Percentiles rank a stretch among this genome's conserved stretches.
Conservation (phyloP, 2,329 filamentous ascomycete species). For the Claviceps maximensis region DNA sequence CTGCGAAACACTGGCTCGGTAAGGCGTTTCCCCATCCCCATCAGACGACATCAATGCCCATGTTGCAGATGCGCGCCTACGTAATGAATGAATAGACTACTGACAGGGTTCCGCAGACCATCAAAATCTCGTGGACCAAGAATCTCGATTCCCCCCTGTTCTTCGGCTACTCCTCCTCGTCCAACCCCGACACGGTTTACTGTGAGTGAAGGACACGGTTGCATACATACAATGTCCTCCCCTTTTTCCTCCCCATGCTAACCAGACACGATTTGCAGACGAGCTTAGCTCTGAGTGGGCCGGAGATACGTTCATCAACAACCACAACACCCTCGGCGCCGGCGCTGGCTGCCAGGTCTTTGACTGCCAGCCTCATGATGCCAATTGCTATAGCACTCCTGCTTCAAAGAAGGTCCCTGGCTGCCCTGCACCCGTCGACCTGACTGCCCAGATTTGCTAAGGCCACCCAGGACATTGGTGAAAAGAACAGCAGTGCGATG, state of each 20-base stretch:
- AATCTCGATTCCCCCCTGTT: constrained; percentile 24
- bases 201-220: constrained; percentile 16
- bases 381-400: constrained; percentile 27
- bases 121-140: constrained; percentile 27
- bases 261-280: constrained; percentile 17
- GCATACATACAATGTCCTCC: too few species aligned
- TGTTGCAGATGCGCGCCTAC: not conserved
- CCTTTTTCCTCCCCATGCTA: not conserved
- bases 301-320: constrained; percentile 26
- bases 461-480: too few species aligned
- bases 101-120: constrained; percentile 17
- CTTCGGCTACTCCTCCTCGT: constrained; percentile 28
- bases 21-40: constrained; percentile 9
- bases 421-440: constrained; percentile 26
- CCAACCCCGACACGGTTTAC: constrained; percentile 24
- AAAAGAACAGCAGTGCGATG: too few species aligned
- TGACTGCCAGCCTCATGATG: constrained; percentile 22
- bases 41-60: not conserved
- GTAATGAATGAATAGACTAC: not conserved
- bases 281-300: constrained; percentile 27
- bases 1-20: constrained; percentile 24
- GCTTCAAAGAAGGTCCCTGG: constrained; percentile 24
- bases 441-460: constrained; percentile 20
- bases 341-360: constrained; percentile 25
- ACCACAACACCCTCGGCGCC: constrained; percentile 23